Percentiles rank a stretch among this genome's conserved stretches.
Conservation (phyloP, 2,329 filamentous ascomycete species). For the Alternaria brassicicola region DNA sequence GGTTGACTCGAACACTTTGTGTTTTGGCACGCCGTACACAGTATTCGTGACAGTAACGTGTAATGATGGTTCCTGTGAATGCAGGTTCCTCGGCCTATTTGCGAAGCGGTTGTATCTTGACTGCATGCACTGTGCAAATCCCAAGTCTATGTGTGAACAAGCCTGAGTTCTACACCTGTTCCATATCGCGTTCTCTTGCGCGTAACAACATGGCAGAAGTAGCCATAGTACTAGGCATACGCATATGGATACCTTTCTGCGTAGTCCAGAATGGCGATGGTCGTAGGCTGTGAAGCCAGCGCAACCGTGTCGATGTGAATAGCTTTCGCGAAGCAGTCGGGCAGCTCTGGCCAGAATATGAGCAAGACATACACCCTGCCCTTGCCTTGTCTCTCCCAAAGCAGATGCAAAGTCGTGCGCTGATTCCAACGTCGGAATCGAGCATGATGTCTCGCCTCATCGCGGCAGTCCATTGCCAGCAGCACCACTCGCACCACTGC, state of each 20-base stretch:
- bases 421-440: fast-evolving
- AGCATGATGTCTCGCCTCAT: conserved; percentile 20
- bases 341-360: neutral
- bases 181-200: neutral
- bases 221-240: neutral
- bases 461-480: conserved; percentile 45
- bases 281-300: neutral
- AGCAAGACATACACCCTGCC: neutral
- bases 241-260: neutral
- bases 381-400: neutral
- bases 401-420: neutral
- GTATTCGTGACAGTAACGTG: neutral
- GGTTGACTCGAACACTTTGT: neutral
- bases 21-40: neutral
- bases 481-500: conserved; percentile 14
- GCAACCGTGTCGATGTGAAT: neutral
- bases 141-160: neutral
- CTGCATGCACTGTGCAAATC: neutral
- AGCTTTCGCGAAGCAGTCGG: neutral
- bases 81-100: neutral
- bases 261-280: neutral
- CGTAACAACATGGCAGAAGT: neutral
- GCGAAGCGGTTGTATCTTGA: neutral
- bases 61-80: neutral
- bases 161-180: neutral